These are phyloP conservation scores for Suaeda aralocaspica DNA, from an alignment of 148 eudicot species.

Conservation along the genomic window DNA sequence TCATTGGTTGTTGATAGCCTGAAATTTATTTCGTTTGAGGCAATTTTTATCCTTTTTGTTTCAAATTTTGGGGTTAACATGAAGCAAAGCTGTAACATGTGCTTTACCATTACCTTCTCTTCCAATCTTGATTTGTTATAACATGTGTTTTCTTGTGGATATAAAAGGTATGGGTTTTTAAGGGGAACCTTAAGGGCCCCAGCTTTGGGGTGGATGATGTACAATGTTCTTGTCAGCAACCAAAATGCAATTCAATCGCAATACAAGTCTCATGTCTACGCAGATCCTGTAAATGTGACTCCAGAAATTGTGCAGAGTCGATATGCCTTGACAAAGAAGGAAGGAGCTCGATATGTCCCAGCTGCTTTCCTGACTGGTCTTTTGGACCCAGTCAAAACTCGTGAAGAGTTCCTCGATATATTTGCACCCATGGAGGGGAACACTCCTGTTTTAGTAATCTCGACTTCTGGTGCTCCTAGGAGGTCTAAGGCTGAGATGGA, in stretches of 20 bases:
- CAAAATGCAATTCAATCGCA: slow-evolving; percentile 81
- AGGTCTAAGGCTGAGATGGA: slow-evolving; percentile 99
- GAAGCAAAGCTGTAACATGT: neutral
- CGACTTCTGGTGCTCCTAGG: slow-evolving; percentile 66
- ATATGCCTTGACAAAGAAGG: slow-evolving; percentile 66
- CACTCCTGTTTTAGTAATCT: slow-evolving; percentile 62
- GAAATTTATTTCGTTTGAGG: too few species aligned
- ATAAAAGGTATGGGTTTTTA: slow-evolving; percentile 73
- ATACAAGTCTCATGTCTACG: slow-evolving; percentile 89
- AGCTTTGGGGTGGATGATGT: slow-evolving; percentile 99
- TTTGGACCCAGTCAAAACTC: slow-evolving; percentile 72
- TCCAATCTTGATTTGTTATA: neutral
- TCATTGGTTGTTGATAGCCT: too few species aligned
- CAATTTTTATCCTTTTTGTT: neutral
- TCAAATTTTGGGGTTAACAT: neutral
- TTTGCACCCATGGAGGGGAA: slow-evolving; percentile 62
- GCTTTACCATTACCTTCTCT: too few species aligned
- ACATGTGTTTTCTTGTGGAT: neutral
- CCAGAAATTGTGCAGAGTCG: slow-evolving; percentile 63
- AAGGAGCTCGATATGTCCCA: slow-evolving; percentile 94
- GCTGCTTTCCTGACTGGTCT: slow-evolving; percentile 96
- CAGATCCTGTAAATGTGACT: slow-evolving; percentile 77
- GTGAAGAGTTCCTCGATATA: slow-evolving; percentile 66
- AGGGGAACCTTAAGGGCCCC: slow-evolving; percentile 89
- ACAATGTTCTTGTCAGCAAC: slow-evolving; percentile 91